Conservation (phyloP, 176 grass and related monocot genomes). For the Typha latifolia region DNA sequence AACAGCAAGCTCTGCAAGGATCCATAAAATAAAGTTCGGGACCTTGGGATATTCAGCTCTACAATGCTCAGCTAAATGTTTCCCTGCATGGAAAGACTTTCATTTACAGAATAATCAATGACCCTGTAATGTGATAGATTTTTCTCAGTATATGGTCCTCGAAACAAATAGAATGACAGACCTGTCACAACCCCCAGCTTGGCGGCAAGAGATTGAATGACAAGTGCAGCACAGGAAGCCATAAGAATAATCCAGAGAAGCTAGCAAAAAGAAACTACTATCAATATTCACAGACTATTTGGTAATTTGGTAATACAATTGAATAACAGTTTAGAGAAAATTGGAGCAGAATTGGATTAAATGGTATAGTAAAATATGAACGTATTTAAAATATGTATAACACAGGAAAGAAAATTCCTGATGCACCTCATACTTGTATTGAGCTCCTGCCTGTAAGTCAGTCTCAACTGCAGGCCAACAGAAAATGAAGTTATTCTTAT, state of each 20-base stretch:
- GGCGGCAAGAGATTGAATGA: conserved; percentile 93
- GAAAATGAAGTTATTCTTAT: conserved; percentile 13
- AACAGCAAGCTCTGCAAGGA: conserved; percentile 94
- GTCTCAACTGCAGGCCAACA: conserved; percentile 66
- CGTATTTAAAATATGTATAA: background rate
- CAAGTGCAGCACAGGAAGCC: conserved; percentile 89
- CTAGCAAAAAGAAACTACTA: conserved; percentile 30
- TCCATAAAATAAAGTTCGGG: conserved; percentile 84
- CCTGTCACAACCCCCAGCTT: conserved; percentile 94
- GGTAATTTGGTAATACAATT: background rate
- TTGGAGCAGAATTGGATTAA: background rate
- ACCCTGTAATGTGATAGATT: conserved; percentile 7
- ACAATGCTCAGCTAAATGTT: conserved; percentile 95
- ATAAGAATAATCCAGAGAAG: conserved; percentile 98
- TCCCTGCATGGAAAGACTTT: conserved; percentile 36
- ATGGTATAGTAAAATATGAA: background rate
- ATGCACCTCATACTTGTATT: conserved; percentile 86
- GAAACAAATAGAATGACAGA: conserved; percentile 6
- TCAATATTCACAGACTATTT: background rate
- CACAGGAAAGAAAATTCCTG: conserved; percentile 10
- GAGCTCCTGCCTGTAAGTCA: conserved; percentile 83
- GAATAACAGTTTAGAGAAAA: background rate
- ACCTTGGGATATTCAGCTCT: conserved; percentile 84
- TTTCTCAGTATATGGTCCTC: background rate
- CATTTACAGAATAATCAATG: conserved; percentile 16